These are phyloP conservation scores for Ogataea pini DNA, from an alignment of 805 yeast genomes.

Conservation along the genomic window DNA sequence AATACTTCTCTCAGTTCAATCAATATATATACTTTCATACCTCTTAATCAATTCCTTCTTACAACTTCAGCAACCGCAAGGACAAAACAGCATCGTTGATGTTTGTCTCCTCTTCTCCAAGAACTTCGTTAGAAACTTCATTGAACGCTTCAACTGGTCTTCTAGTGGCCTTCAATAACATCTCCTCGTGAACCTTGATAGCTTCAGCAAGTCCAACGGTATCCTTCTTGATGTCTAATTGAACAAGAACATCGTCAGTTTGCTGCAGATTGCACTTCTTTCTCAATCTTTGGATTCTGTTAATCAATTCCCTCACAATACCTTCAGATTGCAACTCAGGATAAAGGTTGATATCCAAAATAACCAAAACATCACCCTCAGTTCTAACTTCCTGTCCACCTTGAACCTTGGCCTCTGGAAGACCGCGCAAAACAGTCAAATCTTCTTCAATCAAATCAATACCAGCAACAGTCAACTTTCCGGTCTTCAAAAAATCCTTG, in stretches of 20 bases:
- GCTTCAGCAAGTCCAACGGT: constrained; percentile 65
- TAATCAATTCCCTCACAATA: constrained; percentile 91
- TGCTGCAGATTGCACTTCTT: constrained; percentile 94
- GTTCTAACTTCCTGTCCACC: constrained; percentile 86
- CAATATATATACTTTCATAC: too few species aligned
- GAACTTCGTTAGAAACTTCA: constrained; percentile 48
- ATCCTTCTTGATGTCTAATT: constrained; percentile 71
- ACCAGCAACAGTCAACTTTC: constrained; percentile 83
- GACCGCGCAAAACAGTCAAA: constrained; percentile 83
- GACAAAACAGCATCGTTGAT: constrained; percentile 78
- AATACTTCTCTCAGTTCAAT: too few species aligned
- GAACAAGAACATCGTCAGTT: constrained; percentile 91
- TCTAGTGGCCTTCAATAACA: constrained; percentile 78
- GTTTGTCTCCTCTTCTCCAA: constrained; percentile 86
- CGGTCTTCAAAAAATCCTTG: constrained; percentile 66
- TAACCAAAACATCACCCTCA: constrained; percentile 84
- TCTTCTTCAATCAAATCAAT: constrained; percentile 86
- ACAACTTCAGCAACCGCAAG: constrained; percentile 73
- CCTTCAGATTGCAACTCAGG: constrained; percentile 93
- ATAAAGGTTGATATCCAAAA: constrained; percentile 83
- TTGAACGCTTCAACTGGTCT: constrained; percentile 52
- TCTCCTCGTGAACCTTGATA: constrained; percentile 61
- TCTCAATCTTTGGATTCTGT: constrained; percentile 96
- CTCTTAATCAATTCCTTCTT: too few species aligned
- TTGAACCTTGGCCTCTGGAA: constrained; percentile 64